Conservation (phyloP, 2,329 filamentous ascomycete genomes). For the Pestalotiopsis sp. region DNA sequence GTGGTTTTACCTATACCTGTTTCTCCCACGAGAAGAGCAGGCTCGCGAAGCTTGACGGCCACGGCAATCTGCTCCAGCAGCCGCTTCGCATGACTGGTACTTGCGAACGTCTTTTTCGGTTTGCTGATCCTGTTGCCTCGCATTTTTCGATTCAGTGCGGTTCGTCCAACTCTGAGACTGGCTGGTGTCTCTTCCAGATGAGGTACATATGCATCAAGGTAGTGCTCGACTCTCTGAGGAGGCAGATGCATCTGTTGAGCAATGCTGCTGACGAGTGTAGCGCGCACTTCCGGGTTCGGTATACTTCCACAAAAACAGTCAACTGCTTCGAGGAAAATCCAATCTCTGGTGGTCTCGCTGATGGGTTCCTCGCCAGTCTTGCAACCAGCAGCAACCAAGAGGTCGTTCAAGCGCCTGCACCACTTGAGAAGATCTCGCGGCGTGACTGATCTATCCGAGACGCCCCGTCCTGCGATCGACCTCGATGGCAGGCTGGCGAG, state of each 20-base stretch:
- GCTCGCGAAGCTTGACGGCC: conserved; percentile 82
- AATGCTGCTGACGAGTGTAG: conserved; percentile 67
- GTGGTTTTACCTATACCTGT: conserved; percentile 99
- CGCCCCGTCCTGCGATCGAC: conserved; percentile 35
- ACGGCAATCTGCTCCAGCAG: conserved; percentile 88
- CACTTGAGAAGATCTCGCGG: conserved; percentile 84
- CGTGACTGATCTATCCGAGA: conserved; percentile 52
- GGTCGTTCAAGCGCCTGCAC: conserved; percentile 74
- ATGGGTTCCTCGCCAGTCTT: conserved; percentile 71
- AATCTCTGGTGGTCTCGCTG: conserved; percentile 72
- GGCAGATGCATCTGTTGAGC: conserved; percentile 88
- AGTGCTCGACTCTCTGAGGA: conserved; percentile 78
- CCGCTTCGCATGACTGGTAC: conserved; percentile 80
- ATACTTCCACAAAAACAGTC: conserved; percentile 90
- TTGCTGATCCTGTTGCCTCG: conserved; percentile 51
- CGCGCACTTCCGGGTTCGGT: conserved; percentile 64
- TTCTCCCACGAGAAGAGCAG: conserved; percentile 93
- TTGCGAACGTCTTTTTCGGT: conserved; percentile 76
- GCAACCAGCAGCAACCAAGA: conserved; percentile 63
- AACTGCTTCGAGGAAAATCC: conserved; percentile 90
- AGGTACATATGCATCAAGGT: conserved; percentile 74
- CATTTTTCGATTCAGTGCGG: conserved; percentile 61
- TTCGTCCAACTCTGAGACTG: conserved; percentile 67
- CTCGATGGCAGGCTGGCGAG: conserved; percentile 47
- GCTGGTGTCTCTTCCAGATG: conserved; percentile 63